Evolutionary conservation across 352 stramenopile species (phyloP).

Genomic region (Globisporangium paroecandrum): DNA sequence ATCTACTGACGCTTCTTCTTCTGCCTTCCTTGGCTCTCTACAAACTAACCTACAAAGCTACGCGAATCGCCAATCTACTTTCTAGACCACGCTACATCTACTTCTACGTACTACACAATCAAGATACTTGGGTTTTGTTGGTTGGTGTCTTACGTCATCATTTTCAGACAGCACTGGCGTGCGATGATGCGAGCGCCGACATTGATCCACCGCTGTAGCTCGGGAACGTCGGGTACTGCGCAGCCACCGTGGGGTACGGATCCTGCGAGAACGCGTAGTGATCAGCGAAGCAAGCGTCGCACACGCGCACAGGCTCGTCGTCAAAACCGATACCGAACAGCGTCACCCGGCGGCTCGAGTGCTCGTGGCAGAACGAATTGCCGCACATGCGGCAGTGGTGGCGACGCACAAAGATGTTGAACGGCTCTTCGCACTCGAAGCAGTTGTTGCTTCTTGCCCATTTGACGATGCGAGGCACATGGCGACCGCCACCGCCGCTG

Average conservation of each 20-base stretch:
- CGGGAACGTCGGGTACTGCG: constrained; percentile 11
- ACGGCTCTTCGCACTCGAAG: constrained; percentile 80
- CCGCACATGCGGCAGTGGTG: constrained; percentile 88
- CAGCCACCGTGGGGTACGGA: constrained; percentile 12
- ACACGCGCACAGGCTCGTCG: constrained; percentile 81
- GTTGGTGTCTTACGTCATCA: neutral
- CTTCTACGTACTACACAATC: neutral
- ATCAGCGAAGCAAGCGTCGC: constrained; percentile 80
- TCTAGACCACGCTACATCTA: neutral
- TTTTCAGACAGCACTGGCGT: constrained; percentile 16
- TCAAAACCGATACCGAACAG: constrained; percentile 80
- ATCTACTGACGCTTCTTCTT: neutral
- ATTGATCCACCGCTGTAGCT: constrained; percentile 14
- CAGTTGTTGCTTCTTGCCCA: constrained; percentile 80
- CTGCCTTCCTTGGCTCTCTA: neutral
- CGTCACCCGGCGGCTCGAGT: constrained; percentile 72
- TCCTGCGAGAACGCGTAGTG: constrained; percentile 50
- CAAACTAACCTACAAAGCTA: neutral
- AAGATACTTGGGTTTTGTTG: neutral
- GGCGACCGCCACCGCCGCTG: constrained; percentile 16
- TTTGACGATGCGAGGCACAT: constrained; percentile 65
- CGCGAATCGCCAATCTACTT: neutral
- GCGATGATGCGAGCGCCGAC: constrained; percentile 14
- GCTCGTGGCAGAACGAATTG: constrained; percentile 85
- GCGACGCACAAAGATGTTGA: constrained; percentile 80